These are phyloP conservation scores for Phytophthora pseudosyringae DNA, from an alignment of 352 stramenopile genomes.

Conservation along the genomic window DNA sequence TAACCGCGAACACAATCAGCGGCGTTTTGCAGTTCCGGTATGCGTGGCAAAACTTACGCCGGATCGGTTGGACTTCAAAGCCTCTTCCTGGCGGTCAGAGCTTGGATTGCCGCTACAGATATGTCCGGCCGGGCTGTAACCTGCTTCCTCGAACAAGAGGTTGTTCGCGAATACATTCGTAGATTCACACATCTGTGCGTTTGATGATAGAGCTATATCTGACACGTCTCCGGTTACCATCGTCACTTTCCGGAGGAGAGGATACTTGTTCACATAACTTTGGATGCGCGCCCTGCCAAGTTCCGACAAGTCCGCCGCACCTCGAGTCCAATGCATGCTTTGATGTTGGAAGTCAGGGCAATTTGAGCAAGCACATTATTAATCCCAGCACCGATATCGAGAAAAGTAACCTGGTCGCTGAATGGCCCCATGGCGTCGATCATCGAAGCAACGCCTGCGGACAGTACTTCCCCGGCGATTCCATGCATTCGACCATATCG, in stretches of 20 bases:
- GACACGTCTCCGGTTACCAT: too few relatives aligned
- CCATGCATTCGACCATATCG: neutral
- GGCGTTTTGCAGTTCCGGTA: neutral
- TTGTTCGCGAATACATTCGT: too few relatives aligned
- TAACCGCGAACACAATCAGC: neutral
- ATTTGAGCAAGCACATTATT: too few relatives aligned
- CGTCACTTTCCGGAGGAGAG: too few relatives aligned
- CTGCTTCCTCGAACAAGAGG: too few relatives aligned
- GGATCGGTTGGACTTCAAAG: neutral
- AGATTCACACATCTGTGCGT: too few relatives aligned
- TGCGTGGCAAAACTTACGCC: neutral
- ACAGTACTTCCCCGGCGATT: neutral
- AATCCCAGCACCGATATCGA: neutral
- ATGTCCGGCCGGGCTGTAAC: neutral
- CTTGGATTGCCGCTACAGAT: neutral
- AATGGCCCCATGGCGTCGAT: neutral
- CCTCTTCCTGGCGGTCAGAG: neutral
- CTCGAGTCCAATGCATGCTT: too few relatives aligned
- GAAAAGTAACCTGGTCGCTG: neutral
- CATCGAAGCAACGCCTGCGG: neutral
- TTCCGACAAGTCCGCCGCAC: too few relatives aligned
- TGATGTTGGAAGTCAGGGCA: too few relatives aligned
- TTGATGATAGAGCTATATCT: too few relatives aligned
- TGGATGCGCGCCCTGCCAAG: too few relatives aligned
- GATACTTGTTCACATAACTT: too few relatives aligned